Evolutionary conservation across 2,329 filamentous ascomycete species (phyloP).

Genomic region (Talaromyces sp.): DNA sequence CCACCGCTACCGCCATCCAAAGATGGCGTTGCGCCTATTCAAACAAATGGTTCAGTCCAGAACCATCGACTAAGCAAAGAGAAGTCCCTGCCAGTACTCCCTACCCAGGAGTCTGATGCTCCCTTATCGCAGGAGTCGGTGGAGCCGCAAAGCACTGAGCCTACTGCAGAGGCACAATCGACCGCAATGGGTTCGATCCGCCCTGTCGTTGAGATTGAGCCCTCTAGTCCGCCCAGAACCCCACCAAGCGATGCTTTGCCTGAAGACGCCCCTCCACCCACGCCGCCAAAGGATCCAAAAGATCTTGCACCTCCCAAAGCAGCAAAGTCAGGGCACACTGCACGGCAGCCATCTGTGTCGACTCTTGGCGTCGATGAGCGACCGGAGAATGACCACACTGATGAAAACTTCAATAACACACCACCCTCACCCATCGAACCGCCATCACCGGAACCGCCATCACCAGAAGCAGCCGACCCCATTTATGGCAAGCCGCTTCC

Average conservation of each 20-base stretch:
- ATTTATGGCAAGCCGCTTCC: constrained; percentile 11
- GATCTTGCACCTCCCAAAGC: constrained; percentile 6
- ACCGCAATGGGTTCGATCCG: constrained; percentile 13
- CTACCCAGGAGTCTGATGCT: constrained; percentile 6
- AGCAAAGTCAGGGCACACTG: constrained; percentile 5
- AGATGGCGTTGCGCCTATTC: background rate
- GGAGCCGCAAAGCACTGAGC: background rate
- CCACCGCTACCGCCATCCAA: background rate
- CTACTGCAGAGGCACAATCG: background rate
- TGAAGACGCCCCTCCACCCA: background rate
- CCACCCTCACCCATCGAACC: constrained; percentile 1
- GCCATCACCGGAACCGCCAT: constrained; percentile 21
- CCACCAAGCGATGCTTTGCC: constrained; percentile 1
- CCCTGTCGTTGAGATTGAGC: constrained; percentile 14
- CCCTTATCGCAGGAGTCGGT: background rate
- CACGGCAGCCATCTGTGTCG: constrained; percentile 29
- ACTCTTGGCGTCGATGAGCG: constrained; percentile 28
- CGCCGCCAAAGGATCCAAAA: constrained; percentile 13
- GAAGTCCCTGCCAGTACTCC: constrained; percentile 10
- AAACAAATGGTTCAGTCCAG: background rate
- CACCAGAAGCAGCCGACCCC: background rate
- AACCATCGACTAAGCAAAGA: background rate
- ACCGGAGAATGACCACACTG: background rate
- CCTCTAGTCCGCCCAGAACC: background rate
- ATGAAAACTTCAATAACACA: constrained; percentile 4